A percentile compares a stretch with the other conserved stretches of the same genome.
Evolutionary conservation across 1,284 basidiomycete genomes (phyloP).

Genomic region (Afroboletus lepidellus): DNA sequence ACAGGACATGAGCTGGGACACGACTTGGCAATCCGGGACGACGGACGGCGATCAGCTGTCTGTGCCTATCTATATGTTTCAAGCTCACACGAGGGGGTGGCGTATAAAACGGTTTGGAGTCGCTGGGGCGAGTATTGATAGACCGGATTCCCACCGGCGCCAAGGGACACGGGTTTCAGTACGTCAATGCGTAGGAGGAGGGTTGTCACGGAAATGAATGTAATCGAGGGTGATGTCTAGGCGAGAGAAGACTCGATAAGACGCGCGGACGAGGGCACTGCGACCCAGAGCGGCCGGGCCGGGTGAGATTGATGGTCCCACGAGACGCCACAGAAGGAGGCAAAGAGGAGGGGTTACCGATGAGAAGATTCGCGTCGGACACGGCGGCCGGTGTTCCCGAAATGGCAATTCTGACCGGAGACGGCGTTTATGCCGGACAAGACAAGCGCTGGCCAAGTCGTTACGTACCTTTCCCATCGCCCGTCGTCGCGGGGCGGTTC

Average conservation of each 20-base stretch:
- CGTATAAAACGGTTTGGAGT: conserved; percentile 6
- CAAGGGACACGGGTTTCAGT: conserved; percentile 5
- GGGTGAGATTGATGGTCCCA: conserved; percentile 3
- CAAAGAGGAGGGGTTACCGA: too few species aligned
- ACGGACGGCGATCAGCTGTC: conserved; percentile 31
- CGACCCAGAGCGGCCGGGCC: neutral
- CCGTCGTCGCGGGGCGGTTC: neutral
- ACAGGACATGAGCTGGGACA: neutral
- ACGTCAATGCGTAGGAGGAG: conserved; percentile 22
- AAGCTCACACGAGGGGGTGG: conserved; percentile 27
- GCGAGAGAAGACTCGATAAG: conserved; percentile 5
- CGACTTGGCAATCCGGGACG: neutral
- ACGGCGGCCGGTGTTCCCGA: too few species aligned
- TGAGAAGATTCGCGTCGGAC: neutral
- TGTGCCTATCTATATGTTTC: conserved; percentile 12
- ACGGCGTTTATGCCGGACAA: conserved; percentile 2
- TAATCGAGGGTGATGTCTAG: conserved; percentile 16
- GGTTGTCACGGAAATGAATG: conserved; percentile 27
- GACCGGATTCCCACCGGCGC: conserved; percentile 8
- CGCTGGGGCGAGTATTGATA: conserved; percentile 3
- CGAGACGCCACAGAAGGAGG: conserved; percentile 8
- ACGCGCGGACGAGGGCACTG: too few species aligned
- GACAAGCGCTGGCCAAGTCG: neutral
- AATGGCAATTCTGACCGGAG: neutral
- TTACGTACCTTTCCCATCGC: conserved; percentile 2